Percentiles rank a stretch among this genome's conserved stretches.
Evolutionary conservation across 768 basidiomycete species (phyloP).

Genomic region (Floccularia luteovirens): DNA sequence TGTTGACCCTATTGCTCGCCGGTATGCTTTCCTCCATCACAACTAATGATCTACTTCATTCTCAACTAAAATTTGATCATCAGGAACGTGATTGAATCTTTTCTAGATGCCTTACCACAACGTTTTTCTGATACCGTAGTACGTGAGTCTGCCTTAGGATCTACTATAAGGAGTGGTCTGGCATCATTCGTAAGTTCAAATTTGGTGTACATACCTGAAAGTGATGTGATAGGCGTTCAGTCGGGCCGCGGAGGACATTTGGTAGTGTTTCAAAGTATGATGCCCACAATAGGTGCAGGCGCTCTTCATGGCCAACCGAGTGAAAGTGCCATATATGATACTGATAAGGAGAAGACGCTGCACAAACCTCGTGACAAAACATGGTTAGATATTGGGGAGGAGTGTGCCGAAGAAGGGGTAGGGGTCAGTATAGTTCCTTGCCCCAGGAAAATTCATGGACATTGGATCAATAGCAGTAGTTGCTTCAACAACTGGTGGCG

Average conservation of each 20-base stretch:
- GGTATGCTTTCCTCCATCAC: constrained; percentile 33
- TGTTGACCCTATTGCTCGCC: constrained; percentile 62
- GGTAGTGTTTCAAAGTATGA: constrained; percentile 58
- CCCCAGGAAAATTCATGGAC: constrained; percentile 75
- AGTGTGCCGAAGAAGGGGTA: constrained; percentile 84
- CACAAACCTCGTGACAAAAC: constrained; percentile 69
- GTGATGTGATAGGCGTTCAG: constrained; percentile 18
- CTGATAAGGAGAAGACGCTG: constrained; percentile 80
- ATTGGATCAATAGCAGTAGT: constrained; percentile 80
- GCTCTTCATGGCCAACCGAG: constrained; percentile 47
- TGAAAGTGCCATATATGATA: constrained; percentile 67
- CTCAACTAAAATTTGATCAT: neutral
- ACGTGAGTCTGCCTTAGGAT: constrained; percentile 65
- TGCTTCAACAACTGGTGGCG: constrained; percentile 76
- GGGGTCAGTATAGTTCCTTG: constrained; percentile 87
- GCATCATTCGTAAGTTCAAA: constrained; percentile 54
- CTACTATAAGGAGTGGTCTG: constrained; percentile 64
- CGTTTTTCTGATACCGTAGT: constrained; percentile 44
- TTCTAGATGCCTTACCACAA: constrained; percentile 59
- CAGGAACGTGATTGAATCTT: constrained; percentile 55
- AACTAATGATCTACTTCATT: neutral
- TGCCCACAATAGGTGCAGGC: constrained; percentile 71
- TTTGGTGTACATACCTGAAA: constrained; percentile 1
- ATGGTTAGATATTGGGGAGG: constrained; percentile 83
- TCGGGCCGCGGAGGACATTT: constrained; percentile 73